Base-by-base conservation (phyloP, 177 flowering plant species). In the Vitis hybrid region DNA sequence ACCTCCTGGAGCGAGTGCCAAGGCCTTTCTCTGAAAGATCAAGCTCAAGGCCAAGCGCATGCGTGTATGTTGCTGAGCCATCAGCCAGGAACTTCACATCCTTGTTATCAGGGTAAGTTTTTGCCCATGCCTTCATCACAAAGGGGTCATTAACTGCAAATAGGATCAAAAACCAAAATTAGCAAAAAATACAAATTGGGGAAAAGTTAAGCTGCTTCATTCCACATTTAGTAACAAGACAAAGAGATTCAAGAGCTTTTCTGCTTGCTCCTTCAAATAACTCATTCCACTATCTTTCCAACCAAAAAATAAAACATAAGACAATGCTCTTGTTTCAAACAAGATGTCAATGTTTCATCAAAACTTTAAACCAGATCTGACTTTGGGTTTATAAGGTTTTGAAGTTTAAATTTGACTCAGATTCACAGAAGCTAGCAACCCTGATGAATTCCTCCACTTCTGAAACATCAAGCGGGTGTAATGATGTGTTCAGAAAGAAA, bases 91-190 rank as follows among this genome's bases (percentile, higher is more conserved):
- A 93, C 87, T 88, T 91, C 12, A 95, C 89, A 60, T 84, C 79
- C 80, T 93, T 87, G 87, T 86, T 90, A 56, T 90, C 93, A 8
- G 94, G 88, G 83, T 59, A 95, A 5, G 94, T 78, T 74, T 95
- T 87, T 5, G 87, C 86, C 99, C 97, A 93, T 67, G 87, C 97
- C 85, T 85, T 91, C 99, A 93, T 89, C 83, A 94, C 98, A 71
- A 93, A 93, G 10, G 91, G 92, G 63, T 89, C 94, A 66, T 89
- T 89, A 2, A 89, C 90, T 86, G 84, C 78, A 76, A 65, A 29
- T 6, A 10, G 34, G 39, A 62, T 10, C 15, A 66, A 69, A 56
- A 16, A 6, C 13, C 5, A 15, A 55, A 68, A 22, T 50, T 20
- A 59, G 50, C 6, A 1, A 55, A 53, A 39, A 48, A 18, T 14